phyloP scores from a whole-genome alignment of 83 land plant species.

The Diphasiastrum complanatum region DNA sequence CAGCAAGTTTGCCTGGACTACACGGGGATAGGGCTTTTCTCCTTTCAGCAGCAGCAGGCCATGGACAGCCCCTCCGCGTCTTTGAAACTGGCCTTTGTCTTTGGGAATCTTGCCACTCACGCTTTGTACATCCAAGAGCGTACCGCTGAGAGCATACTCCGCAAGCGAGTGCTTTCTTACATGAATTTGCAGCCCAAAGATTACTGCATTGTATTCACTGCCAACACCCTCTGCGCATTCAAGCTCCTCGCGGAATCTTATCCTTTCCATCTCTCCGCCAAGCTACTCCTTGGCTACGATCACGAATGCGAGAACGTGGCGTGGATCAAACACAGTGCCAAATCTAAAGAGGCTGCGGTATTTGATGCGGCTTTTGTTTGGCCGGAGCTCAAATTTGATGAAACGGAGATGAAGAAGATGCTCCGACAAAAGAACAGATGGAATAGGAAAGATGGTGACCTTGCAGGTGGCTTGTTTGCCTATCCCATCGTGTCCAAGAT shows the following conservation, averaged over 20 bases:
- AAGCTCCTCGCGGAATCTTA: conserved; percentile 37
- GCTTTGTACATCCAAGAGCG: conserved; percentile 24
- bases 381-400: conserved; percentile 24
- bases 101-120: conserved; percentile 24
- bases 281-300: conserved; percentile 29
- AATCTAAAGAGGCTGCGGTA: conserved; percentile 17
- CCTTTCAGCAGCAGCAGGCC: conserved; percentile 15
- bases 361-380: conserved; percentile 11
- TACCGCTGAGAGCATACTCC: conserved; percentile 12
- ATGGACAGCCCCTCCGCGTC: not conserved
- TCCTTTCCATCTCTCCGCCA: conserved; percentile 19
- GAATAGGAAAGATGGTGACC: conserved; percentile 8
- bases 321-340: conserved; percentile 17
- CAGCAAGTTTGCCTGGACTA: conserved; percentile 30
- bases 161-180: conserved; percentile 25
- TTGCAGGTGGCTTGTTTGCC: conserved; percentile 22
- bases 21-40: conserved; percentile 32
- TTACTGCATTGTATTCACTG: conserved; percentile 33
- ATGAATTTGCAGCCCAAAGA: conserved; percentile 24
- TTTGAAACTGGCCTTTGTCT: conserved; percentile 4
- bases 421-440: conserved; percentile 18
- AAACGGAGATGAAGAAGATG: conserved; percentile 21
- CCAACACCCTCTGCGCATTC: conserved; percentile 25
- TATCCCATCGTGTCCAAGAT: conserved; percentile 22
- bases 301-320: conserved; percentile 28